A percentile compares a stretch with the other conserved stretches of the same genome.
Evolutionary conservation across 2,329 filamentous ascomycete species (phyloP).

Genomic region (Anthostomella pinea): DNA sequence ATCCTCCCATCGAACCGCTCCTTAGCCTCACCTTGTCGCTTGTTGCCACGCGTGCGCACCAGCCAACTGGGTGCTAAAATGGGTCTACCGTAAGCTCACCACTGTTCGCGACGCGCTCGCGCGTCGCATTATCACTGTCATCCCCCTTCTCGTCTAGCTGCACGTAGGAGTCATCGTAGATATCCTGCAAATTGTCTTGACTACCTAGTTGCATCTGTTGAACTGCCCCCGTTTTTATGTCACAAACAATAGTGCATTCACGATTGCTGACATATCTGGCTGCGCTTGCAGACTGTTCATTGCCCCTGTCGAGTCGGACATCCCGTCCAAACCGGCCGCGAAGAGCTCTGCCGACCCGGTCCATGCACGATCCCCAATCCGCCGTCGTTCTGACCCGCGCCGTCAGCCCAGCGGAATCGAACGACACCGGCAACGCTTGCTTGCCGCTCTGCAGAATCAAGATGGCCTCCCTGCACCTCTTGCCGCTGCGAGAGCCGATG

Average conservation of each 20-base stretch:
- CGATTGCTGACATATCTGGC: slow-evolving; percentile 11
- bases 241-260: no score
- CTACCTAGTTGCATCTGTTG: neutral
- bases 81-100: slow-evolving; percentile 47
- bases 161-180: no score
- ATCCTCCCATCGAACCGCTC: neutral
- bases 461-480: slow-evolving; percentile 1
- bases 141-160: neutral
- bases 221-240: neutral
- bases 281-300: slow-evolving; percentile 40
- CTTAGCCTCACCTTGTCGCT: neutral
- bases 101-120: slow-evolving; percentile 16
- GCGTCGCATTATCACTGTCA: slow-evolving; percentile 13
- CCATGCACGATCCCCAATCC: slow-evolving; percentile 39
- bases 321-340: slow-evolving; percentile 34
- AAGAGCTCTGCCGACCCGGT: slow-evolving; percentile 27
- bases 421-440: slow-evolving; percentile 30
- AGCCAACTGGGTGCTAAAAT: slow-evolving; percentile 30
- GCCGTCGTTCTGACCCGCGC: slow-evolving; percentile 33
- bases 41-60: slow-evolving; percentile 11
- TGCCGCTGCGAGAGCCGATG: slow-evolving; percentile 1
- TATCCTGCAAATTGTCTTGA: no score
- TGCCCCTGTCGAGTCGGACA: slow-evolving; percentile 44
- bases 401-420: slow-evolving; percentile 35
- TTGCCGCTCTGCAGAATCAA: slow-evolving; percentile 21